Evolutionary conservation across 2,329 filamentous ascomycete species (phyloP).

Genomic region (Fusarium sp.): DNA sequence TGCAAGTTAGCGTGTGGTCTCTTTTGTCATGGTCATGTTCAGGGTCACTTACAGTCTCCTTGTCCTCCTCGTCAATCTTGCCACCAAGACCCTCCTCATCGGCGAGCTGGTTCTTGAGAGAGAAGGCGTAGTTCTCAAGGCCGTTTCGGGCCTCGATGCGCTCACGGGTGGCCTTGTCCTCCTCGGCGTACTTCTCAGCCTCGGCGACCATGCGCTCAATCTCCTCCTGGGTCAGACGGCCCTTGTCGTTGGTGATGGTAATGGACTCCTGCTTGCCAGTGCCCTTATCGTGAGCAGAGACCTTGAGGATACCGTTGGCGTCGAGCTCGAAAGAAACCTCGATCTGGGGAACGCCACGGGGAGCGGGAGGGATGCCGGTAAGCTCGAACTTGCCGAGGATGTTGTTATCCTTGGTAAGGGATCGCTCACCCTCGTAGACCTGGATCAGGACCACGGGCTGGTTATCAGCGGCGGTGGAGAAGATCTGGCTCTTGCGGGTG

Average conservation of each 20-base stretch:
- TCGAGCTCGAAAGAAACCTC: constrained; percentile 98
- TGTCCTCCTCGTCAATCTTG: constrained; percentile 98
- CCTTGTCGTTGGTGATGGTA: constrained; percentile 99
- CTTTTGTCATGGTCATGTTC: not conserved
- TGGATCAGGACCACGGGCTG: constrained; percentile 95
- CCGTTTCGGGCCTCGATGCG: constrained; percentile 96
- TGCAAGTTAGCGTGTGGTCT: constrained; percentile 49
- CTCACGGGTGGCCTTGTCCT: constrained; percentile 97
- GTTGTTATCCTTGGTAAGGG: constrained; percentile 97
- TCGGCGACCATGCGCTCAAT: constrained; percentile 99
- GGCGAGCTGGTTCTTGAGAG: constrained; percentile 98
- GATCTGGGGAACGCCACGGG: constrained; percentile 96
- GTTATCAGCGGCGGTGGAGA: constrained; percentile 96
- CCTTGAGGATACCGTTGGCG: constrained; percentile 97
- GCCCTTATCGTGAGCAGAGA: constrained; percentile 95
- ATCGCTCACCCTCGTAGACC: constrained; percentile 92
- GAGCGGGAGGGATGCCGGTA: constrained; percentile 91
- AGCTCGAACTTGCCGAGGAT: constrained; percentile 97
- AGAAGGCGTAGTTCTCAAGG: constrained; percentile 99
- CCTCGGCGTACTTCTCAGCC: constrained; percentile 98
- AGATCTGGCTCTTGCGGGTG: constrained; percentile 97
- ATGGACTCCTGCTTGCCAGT: constrained; percentile 97
- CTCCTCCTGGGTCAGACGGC: constrained; percentile 92
- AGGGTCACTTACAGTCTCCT: constrained; percentile 77
- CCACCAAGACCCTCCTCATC: constrained; percentile 96